A percentile compares a stretch with the other conserved stretches of the same genome.
Conservation (phyloP, 768 basidiomycete genomes). For the Rhizopogon rudus region DNA sequence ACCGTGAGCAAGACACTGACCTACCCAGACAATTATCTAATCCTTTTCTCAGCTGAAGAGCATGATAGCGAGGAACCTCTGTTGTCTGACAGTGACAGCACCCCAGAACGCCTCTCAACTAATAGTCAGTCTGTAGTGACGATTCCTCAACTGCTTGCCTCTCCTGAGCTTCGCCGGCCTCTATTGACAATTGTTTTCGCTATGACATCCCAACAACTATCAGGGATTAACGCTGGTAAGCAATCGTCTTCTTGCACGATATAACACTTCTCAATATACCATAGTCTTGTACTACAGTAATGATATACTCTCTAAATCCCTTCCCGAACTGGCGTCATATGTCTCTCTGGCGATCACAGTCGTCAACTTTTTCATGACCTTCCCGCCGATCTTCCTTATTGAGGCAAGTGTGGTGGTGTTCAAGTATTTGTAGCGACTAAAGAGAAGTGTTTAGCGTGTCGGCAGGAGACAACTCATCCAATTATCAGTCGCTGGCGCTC, state of each 20-base stretch:
- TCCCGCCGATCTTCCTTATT: conserved; percentile 83
- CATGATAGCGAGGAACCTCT: conserved; percentile 23
- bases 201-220: conserved; percentile 78
- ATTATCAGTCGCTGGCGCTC: conserved; percentile 60
- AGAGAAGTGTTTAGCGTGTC: conserved; percentile 43
- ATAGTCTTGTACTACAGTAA: conserved; percentile 90
- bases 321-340: conserved; percentile 77
- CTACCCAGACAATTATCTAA: background rate
- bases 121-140: conserved; percentile 36
- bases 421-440: conserved; percentile 2
- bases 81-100: conserved; percentile 14
- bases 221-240: conserved; percentile 74
- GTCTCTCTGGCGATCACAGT: conserved; percentile 81
- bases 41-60: conserved; percentile 15
- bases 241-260: background rate
- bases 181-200: conserved; percentile 62
- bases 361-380: conserved; percentile 71
- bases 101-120: conserved; percentile 10
- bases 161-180: conserved; percentile 54
- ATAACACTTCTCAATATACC: background rate
- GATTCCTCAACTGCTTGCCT: conserved; percentile 46
- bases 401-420: conserved; percentile 44
- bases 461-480: conserved; percentile 70
- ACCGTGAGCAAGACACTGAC: conserved; percentile 12
- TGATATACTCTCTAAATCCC: conserved; percentile 72